Percentiles rank a stretch among this genome's conserved stretches.
phyloP scores from a whole-genome alignment of 495 filamentous ascomycete genomes.

The Clohesyomyces aquaticus region DNA sequence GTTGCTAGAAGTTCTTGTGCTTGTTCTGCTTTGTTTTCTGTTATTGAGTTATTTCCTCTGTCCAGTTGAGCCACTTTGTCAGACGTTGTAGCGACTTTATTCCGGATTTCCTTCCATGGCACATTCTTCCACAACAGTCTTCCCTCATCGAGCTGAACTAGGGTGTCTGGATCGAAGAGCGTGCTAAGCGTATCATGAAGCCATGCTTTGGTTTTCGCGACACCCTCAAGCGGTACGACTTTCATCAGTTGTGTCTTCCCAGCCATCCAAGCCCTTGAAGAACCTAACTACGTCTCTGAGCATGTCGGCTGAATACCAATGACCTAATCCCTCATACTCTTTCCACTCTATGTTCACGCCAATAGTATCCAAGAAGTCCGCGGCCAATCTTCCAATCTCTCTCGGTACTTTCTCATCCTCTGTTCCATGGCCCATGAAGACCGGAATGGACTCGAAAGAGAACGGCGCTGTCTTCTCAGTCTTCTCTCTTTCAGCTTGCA shows the following conservation, averaged over 20 bases:
- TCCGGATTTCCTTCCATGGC: too few species aligned
- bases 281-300: slow-evolving; percentile 56
- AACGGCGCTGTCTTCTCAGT: neutral
- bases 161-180: too few species aligned
- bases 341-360: slow-evolving; percentile 55
- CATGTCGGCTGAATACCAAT: slow-evolving; percentile 57
- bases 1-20: neutral
- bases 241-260: too few species aligned
- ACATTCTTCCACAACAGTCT: too few species aligned
- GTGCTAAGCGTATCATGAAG: neutral
- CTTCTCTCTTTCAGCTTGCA: slow-evolving; percentile 1
- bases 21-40: neutral
- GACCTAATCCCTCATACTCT: slow-evolving; percentile 58
- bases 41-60: neutral
- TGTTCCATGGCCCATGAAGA: slow-evolving; percentile 59
- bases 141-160: too few species aligned
- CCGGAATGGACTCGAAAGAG: slow-evolving; percentile 39
- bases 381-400: slow-evolving; percentile 51
- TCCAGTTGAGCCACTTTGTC: neutral
- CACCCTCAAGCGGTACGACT: neutral
- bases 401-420: slow-evolving; percentile 58
- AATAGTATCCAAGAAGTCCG: slow-evolving; percentile 47
- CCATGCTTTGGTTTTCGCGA: neutral
- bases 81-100: neutral
- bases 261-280: slow-evolving; percentile 38